A percentile compares a stretch with the other conserved stretches of the same genome.
phyloP scores from a whole-genome alignment of 139 green algal species.

The Coelastrella sp. region DNA sequence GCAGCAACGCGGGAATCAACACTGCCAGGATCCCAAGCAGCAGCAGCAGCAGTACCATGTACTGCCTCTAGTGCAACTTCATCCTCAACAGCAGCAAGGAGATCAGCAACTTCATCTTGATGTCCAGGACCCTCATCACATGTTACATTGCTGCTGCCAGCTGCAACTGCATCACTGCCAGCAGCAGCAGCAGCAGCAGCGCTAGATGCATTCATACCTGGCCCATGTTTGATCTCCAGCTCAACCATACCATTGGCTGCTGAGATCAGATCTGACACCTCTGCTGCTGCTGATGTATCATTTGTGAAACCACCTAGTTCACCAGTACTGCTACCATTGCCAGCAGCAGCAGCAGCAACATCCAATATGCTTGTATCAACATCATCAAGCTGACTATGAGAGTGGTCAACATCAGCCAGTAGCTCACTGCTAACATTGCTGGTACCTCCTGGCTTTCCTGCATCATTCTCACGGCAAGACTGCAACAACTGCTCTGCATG shows the following conservation, averaged over 20 bases:
- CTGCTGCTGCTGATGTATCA: not conserved
- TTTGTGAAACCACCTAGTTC: too few relatives aligned
- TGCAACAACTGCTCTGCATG: not conserved
- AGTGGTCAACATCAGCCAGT: too few relatives aligned
- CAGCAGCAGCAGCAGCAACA: not conserved
- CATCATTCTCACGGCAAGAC: not conserved
- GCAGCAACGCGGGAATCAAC: not conserved
- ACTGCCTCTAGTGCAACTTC: not conserved
- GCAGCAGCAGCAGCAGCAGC: slow-evolving; percentile 29
- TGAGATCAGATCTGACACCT: not conserved
- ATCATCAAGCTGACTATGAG: too few relatives aligned
- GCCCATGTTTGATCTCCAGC: not conserved
- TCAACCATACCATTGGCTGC: not conserved
- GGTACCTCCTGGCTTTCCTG: not conserved
- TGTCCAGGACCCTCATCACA: not conserved
- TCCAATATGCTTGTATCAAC: too few relatives aligned
- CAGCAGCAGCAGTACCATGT: not conserved
- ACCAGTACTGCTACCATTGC: not conserved
- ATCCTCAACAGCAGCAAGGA: slow-evolving; percentile 19
- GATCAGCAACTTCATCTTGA: not conserved
- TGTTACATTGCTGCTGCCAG: not conserved
- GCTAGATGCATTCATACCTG: not conserved
- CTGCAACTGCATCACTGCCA: not conserved
- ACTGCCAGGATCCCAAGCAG: not conserved
- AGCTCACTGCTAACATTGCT: not conserved